Percentiles rank a stretch among this genome's conserved stretches.
phyloP scores from a whole-genome alignment of 768 basidiomycete species.

The Boletus pseudo-olivaceus region DNA sequence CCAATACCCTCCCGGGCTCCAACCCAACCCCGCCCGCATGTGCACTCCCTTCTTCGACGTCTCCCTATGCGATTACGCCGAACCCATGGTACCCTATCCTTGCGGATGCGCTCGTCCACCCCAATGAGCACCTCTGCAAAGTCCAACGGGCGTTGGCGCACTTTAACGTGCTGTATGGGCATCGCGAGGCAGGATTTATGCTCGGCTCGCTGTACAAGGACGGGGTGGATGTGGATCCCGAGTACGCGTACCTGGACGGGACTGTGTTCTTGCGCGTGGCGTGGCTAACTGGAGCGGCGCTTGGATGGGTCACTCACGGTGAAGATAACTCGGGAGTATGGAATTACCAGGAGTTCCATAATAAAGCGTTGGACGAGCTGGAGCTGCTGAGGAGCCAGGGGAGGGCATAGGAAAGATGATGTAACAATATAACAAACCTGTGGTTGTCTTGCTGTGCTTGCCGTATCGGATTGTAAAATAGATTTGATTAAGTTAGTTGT shows the following conservation, averaged over 20 bases:
- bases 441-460: not conserved
- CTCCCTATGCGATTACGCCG: constrained; percentile 37
- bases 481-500: no score
- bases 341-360: constrained; percentile 31
- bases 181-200: constrained; percentile 34
- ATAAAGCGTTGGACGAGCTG: constrained; percentile 20
- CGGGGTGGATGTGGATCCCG: constrained; percentile 37
- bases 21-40: constrained; percentile 18
- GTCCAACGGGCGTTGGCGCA: constrained; percentile 49
- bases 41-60: constrained; percentile 31
- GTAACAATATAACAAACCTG: not conserved
- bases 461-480: not conserved
- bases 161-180: constrained; percentile 43
- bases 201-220: constrained; percentile 22
- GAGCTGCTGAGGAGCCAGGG: constrained; percentile 22
- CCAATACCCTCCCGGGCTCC: constrained; percentile 22
- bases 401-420: constrained; percentile 5
- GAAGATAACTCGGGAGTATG: constrained; percentile 26
- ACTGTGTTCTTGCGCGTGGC: constrained; percentile 60
- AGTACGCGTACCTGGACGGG: constrained; percentile 53
- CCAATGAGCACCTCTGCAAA: constrained; percentile 55
- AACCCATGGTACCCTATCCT: constrained; percentile 62
- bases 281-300: constrained; percentile 44
- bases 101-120: constrained; percentile 50
- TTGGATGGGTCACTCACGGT: constrained; percentile 41